Evolutionary conservation across 305 asterid genomes (phyloP), one percentile per base, ranked within the genome.

Genomic region (Rubia balearica): DNA sequence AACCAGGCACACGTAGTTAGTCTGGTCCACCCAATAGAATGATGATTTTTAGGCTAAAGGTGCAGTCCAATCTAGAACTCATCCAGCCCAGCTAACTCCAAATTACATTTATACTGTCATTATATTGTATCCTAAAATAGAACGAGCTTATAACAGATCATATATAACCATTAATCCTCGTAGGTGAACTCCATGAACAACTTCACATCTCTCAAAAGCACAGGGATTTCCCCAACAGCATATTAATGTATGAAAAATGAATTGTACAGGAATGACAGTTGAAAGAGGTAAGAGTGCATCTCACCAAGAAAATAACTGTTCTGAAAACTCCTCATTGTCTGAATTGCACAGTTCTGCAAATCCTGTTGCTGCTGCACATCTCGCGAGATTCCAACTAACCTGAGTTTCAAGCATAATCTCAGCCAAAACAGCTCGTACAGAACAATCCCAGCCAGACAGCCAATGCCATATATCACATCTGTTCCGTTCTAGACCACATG

Each of bases 391-490:
- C 78, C 80, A 7, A 17, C 11, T 11, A 78, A 77, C 72, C 71
- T 76, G 70, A 85, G 79, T 76, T 81, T 77, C 80, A 85, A 65
- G 73, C 80, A 82, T 80, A 91, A 60, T 72, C 83, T 83, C 80
- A 91, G 79, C 77, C 86, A 75, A 77, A 86, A 83, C 73, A 88
- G 84, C 84, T 89, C 87, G 73, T 85, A 82, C 60, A 88, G 77
- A 68, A 91, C 96, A 22, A 84, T 73, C 70, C 88, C 92, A 49
- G 88, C 86, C 67, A 91, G 76, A 21, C 77, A 81, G 67, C 71
- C 73, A 9, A 85, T 75, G 67, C 87, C 81, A 7, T 77, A 74
- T 75, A 81, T 72, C 14, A 41, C 76, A 30, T 61, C 76, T 77
- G 81, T 51, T 70, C 83, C 79, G 48, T 74, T 60, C 83, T 79